Evolutionary conservation across 495 filamentous ascomycete species (phyloP), one percentile per base, ranked within the genome.

Genomic region (Apiosordaria backusii): DNA sequence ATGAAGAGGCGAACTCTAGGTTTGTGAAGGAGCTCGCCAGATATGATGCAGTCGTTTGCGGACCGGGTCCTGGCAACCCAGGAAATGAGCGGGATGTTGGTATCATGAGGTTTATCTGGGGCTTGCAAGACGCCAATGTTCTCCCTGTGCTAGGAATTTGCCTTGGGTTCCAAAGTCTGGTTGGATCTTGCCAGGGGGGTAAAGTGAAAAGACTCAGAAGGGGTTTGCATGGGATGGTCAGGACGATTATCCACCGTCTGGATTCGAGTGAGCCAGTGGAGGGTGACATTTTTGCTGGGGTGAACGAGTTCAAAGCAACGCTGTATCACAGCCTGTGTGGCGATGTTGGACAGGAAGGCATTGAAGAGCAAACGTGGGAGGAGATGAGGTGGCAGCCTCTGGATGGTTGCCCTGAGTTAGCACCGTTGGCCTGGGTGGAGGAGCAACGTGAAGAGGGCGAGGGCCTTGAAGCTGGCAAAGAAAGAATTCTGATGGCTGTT

Each of bases 91-190:
- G 79, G 21, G 93, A 97, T 76, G 86, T 96, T 26, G 93, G 94
- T 4, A 80, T 96, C 62, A 90, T 96, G 79, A 78, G 74, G n/a
- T 78, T 87, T 59, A 80, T 97, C 29, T 98, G 93, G 94, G 78
- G 77, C 29, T 80, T 96, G 1, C 70, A 75, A 3, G 82, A 82
- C 6, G 76, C 79, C 9, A 72, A 89, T 29, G 13, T 88, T 4
- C 62, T 94, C 3, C 93, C 93, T 0, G 87, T 94, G 13, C 80
- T 97, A 25, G 95, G 95, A 1, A 92, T 99, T 50, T 99, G 94
- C 71, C 82, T 98, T 0, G 95, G 95, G 0, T 96, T 97, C 71
- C 95, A 99, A 76, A 93, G 89, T 71, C 75, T 99, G 60, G 87
- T 87, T 24, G 75, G 87, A 26, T 83, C 83, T 50, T 86, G 86